These are phyloP conservation scores for Boletellus deceptivus DNA, from an alignment of 1,284 basidiomycete species.

Conservation along the genomic window DNA sequence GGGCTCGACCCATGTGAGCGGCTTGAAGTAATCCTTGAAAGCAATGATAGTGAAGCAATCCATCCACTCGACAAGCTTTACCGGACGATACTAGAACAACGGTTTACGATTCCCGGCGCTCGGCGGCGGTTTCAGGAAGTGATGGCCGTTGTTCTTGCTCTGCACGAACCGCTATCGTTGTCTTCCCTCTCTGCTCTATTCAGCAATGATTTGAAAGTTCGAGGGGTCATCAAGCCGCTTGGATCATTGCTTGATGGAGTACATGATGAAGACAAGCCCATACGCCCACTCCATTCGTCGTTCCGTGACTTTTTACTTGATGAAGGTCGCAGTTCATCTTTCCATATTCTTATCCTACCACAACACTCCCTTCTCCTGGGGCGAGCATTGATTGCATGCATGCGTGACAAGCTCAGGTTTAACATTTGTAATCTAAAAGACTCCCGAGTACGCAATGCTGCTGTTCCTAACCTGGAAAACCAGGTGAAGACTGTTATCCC, in stretches of 20 bases:
- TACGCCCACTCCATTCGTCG: neutral
- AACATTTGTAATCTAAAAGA: neutral
- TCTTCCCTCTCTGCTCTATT: neutral
- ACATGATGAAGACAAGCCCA: neutral
- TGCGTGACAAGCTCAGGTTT: too few relatives aligned
- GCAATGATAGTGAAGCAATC: too few relatives aligned
- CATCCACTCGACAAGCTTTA: too few relatives aligned
- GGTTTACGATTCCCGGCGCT: neutral
- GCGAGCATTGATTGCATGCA: neutral
- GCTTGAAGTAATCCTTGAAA: too few relatives aligned
- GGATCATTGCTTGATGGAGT: neutral
- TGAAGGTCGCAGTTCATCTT: neutral
- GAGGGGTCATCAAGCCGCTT: neutral
- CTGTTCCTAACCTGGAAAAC: neutral
- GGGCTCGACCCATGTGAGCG: too few relatives aligned
- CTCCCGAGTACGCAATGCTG: neutral
- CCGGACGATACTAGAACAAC: neutral
- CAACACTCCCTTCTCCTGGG: neutral
- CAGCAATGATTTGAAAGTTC: neutral
- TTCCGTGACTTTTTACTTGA: neutral
- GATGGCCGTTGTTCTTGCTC: neutral
- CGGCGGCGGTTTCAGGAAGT: neutral
- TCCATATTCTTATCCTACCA: neutral
- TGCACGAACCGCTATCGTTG: neutral
- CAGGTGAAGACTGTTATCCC: neutral